Base-by-base conservation (phyloP, 2,329 filamentous ascomycete species). In the Diaporthe sp. region DNA sequence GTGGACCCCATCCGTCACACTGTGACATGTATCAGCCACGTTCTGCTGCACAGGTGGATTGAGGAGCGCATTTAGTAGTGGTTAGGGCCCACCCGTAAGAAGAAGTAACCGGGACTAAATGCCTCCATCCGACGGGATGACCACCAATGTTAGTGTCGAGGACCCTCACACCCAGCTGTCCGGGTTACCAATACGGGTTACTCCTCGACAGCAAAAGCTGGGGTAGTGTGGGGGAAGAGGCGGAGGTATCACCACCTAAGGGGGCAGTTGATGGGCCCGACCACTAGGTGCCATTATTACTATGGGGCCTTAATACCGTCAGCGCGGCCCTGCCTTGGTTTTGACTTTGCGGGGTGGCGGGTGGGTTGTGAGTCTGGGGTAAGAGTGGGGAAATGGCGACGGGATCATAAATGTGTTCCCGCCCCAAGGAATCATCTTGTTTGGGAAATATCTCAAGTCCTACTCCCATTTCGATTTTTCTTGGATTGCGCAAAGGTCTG, bases 301-400 rank as follows among this genome's bases (percentile, higher is more conserved):
- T 68, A 68, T 51, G 65, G 65, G 44, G 31, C 46, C 31, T 51
- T 25, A 28, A 19, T n/a, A 39, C 46, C n/a, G 19, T 25, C 17
- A 49, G 61, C 61, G 2, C 22, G 8, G 13, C 31, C 5, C 42
- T 68, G 46, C 65, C 65, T 68, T 68, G 65, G 22, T 53, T 25
- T 53, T 53, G 65, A 68, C 31, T 53, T 53, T 68, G 44, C 42
- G 65, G 65, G 65, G 65, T 34, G 61, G 31, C 15, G 19, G 13
- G 34, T 51, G 61, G 42, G 53, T 57, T n/a, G 46, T 19, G 65
- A 53, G 22, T 53, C 65, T 68, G 65, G 65, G 65, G 65, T 68
- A 68, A 68, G 53, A 68, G 10, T 28, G 65, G 65, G n/a, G 65
- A 53, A 68, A 28, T 51, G 44, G 46, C 34, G 46, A 22, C 65